Evolutionary conservation across 495 filamentous ascomycete genomes (phyloP), one percentile per base, ranked within the genome.

Genomic region (Filosporella fistucella): DNA sequence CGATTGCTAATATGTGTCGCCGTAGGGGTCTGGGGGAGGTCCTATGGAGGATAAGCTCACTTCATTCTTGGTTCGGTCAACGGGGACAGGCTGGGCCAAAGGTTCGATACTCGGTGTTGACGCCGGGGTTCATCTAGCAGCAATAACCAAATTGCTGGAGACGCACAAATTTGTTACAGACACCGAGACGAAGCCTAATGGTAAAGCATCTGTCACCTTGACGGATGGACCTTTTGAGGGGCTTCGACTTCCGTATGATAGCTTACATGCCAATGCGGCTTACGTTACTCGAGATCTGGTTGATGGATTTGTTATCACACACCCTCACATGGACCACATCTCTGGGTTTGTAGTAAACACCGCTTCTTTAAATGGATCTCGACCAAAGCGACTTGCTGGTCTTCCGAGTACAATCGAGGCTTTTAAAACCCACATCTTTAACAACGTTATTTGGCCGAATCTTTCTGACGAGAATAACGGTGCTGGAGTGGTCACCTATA

Each of bases 361-460:
- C 1, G 90, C 91, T 20, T 79, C 84, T 17, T 76, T 94, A 18
- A 80, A 76, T n/a, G 84, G 82, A 25, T 72, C 70, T 34, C 77
- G 78, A 12, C 86, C 88, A 6, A 98, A 96, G 62, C 74, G 82
- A 17, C 67, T 98, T 9, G 89, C 90, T 4, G 93, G 85, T 7
- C 67, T 96, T 2, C 89, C 91, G 0, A 82, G 78, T 14, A 91
- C 90, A 26, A 88, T 98, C 34, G 71, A 83, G 12, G 90, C 91
- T 2, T 80, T 98, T 61, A 96, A 96, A 60, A 78, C 73, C 9
- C 90, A 98, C 64, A 85, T 98, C 46, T 98, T 97, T 70, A 98
- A 98, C 67, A 90, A 96, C 59, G 65, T 96, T 35, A 94, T 98
- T 42, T 98, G 94, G 94, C 93, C 93, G 0, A 98, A 98, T 55